These are phyloP conservation scores for Starmerella bombi DNA, from an alignment of 805 yeast genomes.

Conservation along the genomic window DNA sequence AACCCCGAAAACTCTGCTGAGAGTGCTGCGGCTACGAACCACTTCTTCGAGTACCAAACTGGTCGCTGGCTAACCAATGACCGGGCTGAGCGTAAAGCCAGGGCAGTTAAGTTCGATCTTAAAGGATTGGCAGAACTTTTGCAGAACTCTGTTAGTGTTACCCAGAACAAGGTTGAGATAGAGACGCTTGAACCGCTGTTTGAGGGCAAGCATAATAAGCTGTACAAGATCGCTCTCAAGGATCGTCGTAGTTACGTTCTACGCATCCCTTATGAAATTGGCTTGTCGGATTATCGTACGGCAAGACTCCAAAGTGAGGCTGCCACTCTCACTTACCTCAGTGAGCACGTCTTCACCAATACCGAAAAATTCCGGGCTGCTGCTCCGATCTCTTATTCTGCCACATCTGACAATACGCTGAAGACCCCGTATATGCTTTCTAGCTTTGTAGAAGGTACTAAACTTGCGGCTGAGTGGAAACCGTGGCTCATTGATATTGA, in stretches of 20 bases:
- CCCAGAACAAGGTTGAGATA: slow-evolving; percentile 33
- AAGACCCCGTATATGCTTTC: slow-evolving; percentile 65
- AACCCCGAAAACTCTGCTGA: slow-evolving; percentile 13
- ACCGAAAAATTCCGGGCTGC: slow-evolving; percentile 33
- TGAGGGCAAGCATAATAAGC: slow-evolving; percentile 88
- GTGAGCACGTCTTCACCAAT: slow-evolving; percentile 32
- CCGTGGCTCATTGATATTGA: slow-evolving; percentile 55
- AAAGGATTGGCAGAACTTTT: slow-evolving; percentile 47
- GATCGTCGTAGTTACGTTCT: slow-evolving; percentile 52
- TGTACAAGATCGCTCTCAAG: slow-evolving; percentile 59
- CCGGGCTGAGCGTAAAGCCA: slow-evolving; percentile 51
- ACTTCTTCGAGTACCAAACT: slow-evolving; percentile 82
- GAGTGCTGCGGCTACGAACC: slow-evolving; percentile 14
- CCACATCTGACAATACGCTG: slow-evolving; percentile 50
- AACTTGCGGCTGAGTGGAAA: slow-evolving; percentile 82
- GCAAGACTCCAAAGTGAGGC: slow-evolving; percentile 69
- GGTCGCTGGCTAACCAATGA: slow-evolving; percentile 89
- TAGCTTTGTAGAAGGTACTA: slow-evolving; percentile 68
- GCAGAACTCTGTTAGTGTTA: slow-evolving; percentile 22
- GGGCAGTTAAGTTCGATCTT: slow-evolving; percentile 71
- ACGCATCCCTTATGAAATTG: slow-evolving; percentile 79
- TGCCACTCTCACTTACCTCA: slow-evolving; percentile 79
- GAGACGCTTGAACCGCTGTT: slow-evolving; percentile 71
- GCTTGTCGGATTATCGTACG: slow-evolving; percentile 42
- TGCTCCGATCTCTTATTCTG: slow-evolving; percentile 40